Evolutionary conservation across 75 land plant genomes (phyloP), one percentile per base, ranked within the genome.

Genomic region (Sequoia sempervirens): DNA sequence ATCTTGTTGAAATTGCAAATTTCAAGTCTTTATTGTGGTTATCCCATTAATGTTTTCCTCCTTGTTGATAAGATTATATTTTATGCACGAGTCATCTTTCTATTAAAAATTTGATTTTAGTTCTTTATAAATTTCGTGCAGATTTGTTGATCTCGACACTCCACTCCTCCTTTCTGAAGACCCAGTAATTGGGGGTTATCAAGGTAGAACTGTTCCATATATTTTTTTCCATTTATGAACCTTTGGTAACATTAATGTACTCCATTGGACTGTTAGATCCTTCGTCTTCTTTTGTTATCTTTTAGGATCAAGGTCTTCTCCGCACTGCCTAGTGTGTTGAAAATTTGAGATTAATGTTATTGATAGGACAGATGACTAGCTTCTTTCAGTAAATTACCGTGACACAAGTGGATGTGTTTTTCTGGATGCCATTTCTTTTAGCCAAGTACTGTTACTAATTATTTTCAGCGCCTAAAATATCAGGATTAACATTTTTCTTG

Each of bases 161-260:
- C 97, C 97, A 1, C 88, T 95, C 20, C 86, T 95, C 47, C 84
- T 95, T 64, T 82, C 93, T 20, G 92, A 92, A 15, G 97, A 95
- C 86, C 97, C 96, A 26, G 96, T 95, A 70, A 61, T 87, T 75
- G 97, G 89, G 85, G 95, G 97, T 83, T 95, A 95, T 89, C 90
- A 90, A 86, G 97, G 97, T 95, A 88, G 30, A 18, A 41, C 12
- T 41, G 47, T 37, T 84, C 20, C 10, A 66, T 64, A 20, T n/a
- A 5, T 26, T 20, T 14, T 45, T 78, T 5, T 20, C 3, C 26
- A n/a, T 78, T 78, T 78, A 45, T 43, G n/a, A n/a, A n/a, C 47
- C n/a, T 45, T 78, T 43, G 26, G 80, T 14, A 43, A 78, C 6
- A 32, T 12, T 30, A 70, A 12, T 5, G 1, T 17, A 2, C 36